Evolutionary conservation across 2,329 filamentous ascomycete genomes (phyloP), one percentile per base, ranked within the genome.

Genomic region (Blastomyces parvus): DNA sequence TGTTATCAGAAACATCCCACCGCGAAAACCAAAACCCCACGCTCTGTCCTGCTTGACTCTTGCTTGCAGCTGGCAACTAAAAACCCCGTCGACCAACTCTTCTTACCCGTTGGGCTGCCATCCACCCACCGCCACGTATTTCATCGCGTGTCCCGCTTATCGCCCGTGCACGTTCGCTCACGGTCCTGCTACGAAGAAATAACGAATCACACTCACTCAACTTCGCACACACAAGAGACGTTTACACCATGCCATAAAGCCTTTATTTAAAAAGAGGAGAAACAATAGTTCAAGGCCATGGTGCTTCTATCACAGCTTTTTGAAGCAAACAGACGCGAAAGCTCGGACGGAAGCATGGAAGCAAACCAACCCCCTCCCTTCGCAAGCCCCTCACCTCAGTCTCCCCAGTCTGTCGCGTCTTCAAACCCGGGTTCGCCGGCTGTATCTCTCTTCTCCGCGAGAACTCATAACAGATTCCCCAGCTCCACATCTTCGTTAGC

Each of bases 401-500:
- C 74, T 9, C 72, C 74, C 5, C 68, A 73, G 61, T 73, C 71
- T 27, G 66, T 68, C 58, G 67, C 71, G 64, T 73, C 74, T 17
- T 77, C 76, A 25, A 73, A 73, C 19, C 74, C 76, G 6, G 74
- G 72, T 25, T 78, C 76, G 22, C 76, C 76, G 27, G 74, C 72
- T 1, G 62, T 73, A 19, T 78, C 76, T n/a, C 68, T 77, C 33
- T 78, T 77, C 66, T 77, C 76, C 7, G 66, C 71, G 13, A 72
- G 70, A 63, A 70, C 74, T 42, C 76, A 78, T 62, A 73, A 70
- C 61, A 74, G 74, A 59, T 72, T 76, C 62, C 77, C 76, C 17
- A 93, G 90, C 77, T 94, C 91, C 0, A 82, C 83, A 36, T 96
- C 91, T 1, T 96, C 91, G 5, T 81, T 89, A 9, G 78, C 81